Conservation (phyloP, 2,329 filamentous ascomycete species). For the Diaporthe caulivora region DNA sequence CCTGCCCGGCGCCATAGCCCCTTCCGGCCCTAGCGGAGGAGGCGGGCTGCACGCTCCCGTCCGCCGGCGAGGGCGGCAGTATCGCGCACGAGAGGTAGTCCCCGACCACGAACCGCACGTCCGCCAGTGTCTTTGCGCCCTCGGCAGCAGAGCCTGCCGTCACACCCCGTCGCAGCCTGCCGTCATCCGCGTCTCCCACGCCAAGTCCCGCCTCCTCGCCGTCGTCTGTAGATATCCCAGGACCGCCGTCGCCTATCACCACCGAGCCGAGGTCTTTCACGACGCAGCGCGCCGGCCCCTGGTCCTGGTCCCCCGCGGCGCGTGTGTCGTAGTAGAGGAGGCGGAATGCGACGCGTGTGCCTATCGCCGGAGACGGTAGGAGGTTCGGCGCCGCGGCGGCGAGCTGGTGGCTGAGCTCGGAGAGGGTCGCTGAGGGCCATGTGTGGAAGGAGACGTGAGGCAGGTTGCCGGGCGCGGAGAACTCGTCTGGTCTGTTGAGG, state of each 20-base stretch:
- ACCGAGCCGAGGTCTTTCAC: constrained; percentile 87
- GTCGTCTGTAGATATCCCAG: constrained; percentile 54
- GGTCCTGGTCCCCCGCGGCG: constrained; percentile 43
- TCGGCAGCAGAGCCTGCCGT: constrained; percentile 64
- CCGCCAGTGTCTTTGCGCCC: constrained; percentile 78
- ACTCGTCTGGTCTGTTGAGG: constrained; percentile 75
- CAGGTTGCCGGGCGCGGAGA: constrained; percentile 68
- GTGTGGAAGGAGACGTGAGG: constrained; percentile 85
- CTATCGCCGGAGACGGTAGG: constrained; percentile 80
- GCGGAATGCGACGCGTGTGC: constrained; percentile 88
- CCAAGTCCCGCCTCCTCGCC: constrained; percentile 51
- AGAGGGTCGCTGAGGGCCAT: constrained; percentile 84
- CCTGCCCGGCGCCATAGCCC: constrained; percentile 54
- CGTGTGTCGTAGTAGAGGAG: constrained; percentile 84
- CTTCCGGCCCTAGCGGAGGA: constrained; percentile 61
- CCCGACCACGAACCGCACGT: constrained; percentile 86
- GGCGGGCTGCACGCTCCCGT: constrained; percentile 77
- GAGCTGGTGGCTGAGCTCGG: constrained; percentile 84
- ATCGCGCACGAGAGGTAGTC: constrained; percentile 90
- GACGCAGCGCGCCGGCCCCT: constrained; percentile 68
- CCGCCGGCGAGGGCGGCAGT: constrained; percentile 77
- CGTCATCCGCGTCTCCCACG: constrained; percentile 47
- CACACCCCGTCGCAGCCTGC: constrained; percentile 46
- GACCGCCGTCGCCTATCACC: constrained; percentile 74
- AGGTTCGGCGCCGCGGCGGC: constrained; percentile 72